Conservation (phyloP, 495 filamentous ascomycete genomes). For the Hypoxylon cercidicola region DNA sequence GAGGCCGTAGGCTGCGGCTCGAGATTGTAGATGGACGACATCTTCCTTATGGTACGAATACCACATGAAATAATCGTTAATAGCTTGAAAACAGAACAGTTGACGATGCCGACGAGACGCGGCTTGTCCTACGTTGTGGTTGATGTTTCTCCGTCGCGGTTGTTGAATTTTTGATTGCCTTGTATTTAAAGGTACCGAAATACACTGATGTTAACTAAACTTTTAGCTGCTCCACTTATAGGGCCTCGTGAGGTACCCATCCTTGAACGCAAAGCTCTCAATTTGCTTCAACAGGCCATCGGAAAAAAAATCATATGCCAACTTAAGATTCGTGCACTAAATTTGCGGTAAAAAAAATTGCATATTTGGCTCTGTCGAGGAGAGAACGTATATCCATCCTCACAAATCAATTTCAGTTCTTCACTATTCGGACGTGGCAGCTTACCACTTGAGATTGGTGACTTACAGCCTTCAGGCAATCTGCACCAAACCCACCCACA, state of each 20-base stretch:
- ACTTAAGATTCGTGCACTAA: background rate
- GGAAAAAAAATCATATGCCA: conserved; percentile 19
- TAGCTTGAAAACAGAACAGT: background rate
- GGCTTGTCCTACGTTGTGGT: conserved; percentile 8
- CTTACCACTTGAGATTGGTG: background rate
- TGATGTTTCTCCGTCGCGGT: background rate
- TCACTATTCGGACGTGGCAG: conserved; percentile 3
- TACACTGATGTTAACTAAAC: background rate
- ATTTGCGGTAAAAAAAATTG: no score
- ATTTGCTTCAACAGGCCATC: conserved; percentile 22
- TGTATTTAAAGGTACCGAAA: background rate
- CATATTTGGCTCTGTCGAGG: background rate
- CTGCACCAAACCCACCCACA: background rate
- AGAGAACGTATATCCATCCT: background rate
- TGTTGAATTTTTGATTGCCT: no score
- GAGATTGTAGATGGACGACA: conserved; percentile 92
- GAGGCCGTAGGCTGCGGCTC: conserved; percentile 94
- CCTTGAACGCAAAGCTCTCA: conserved; percentile 1
- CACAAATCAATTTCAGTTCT: background rate
- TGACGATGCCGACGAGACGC: background rate
- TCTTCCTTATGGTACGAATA: conserved; percentile 46
- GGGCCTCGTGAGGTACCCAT: conserved; percentile 2
- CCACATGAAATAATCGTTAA: background rate
- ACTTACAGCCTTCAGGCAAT: conserved; percentile 8
- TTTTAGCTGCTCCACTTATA: conserved; percentile 16